Evolutionary conservation across 2,329 filamentous ascomycete genomes (phyloP).

Genomic region (Trichoderma cornu-damae): DNA sequence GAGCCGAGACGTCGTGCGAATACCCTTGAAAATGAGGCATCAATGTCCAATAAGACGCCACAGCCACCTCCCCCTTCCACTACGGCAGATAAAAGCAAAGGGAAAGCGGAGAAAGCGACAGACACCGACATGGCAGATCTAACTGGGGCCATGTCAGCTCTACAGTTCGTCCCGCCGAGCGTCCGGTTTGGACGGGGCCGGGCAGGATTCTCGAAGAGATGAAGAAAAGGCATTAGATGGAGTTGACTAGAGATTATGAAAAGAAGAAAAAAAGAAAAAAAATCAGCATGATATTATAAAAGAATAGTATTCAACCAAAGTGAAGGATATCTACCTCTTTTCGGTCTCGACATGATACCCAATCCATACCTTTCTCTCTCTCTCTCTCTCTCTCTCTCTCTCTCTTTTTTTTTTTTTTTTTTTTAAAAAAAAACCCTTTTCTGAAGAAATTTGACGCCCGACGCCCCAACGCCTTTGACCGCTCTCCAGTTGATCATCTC

Average conservation of each 20-base stretch:
- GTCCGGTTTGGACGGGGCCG: constrained; percentile 59
- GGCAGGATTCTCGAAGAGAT: constrained; percentile 49
- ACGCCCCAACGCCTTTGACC: constrained; percentile 20
- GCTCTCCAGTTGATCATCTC: not conserved
- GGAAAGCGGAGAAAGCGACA: constrained; percentile 21
- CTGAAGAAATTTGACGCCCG: constrained; percentile 5
- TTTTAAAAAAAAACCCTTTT: too few relatives aligned
- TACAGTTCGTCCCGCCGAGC: constrained; percentile 65
- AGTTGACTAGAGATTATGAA: constrained; percentile 24
- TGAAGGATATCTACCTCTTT: constrained; percentile 37
- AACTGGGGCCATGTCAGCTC: constrained; percentile 61
- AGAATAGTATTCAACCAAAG: constrained; percentile 28
- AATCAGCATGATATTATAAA: constrained; percentile 33
- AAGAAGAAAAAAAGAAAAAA: too few relatives aligned
- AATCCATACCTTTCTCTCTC: not conserved
- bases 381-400: not conserved
- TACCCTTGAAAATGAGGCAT: constrained; percentile 27
- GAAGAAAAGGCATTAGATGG: constrained; percentile 23
- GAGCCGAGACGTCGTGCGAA: constrained; percentile 32
- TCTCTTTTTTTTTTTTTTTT: not conserved
- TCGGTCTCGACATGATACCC: not conserved
- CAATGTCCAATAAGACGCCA: constrained; percentile 18
- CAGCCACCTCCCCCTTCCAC: constrained; percentile 18
- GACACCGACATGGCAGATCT: constrained; percentile 59
- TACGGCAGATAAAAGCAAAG: constrained; percentile 16